Evolutionary conservation across 1,284 basidiomycete species (phyloP).

Genomic region (Gymnopus androsaceus): DNA sequence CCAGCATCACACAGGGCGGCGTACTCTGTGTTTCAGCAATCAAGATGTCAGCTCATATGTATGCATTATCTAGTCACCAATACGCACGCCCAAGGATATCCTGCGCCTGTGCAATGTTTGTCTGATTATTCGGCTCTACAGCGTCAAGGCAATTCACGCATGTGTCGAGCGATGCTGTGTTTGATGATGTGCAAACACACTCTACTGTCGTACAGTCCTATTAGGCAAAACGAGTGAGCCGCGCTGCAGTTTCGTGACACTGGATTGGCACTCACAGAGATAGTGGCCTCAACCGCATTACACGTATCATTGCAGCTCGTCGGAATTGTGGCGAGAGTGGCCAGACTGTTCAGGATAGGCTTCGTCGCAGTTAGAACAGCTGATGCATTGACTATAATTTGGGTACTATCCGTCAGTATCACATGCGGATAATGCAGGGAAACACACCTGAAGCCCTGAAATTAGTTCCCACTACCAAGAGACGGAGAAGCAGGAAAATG

Average conservation of each 20-base stretch:
- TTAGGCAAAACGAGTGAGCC: not conserved
- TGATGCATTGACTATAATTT: not conserved
- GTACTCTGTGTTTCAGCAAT: too few relatives aligned
- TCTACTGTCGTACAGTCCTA: slow-evolving; percentile 21
- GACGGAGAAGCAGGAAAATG: not conserved
- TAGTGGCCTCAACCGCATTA: slow-evolving; percentile 9
- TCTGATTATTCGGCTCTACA: slow-evolving; percentile 15
- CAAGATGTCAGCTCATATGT: too few relatives aligned
- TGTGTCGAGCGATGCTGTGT: slow-evolving; percentile 15
- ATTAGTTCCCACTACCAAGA: not conserved
- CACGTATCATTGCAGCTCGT: slow-evolving; percentile 10
- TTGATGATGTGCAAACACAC: slow-evolving; percentile 21
- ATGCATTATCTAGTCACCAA: not conserved
- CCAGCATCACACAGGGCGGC: slow-evolving; percentile 20
- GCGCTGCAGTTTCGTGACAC: not conserved
- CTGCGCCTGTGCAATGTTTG: slow-evolving; percentile 22
- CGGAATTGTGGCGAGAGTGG: slow-evolving; percentile 10
- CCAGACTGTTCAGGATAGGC: not conserved
- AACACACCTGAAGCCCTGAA: not conserved
- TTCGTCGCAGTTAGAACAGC: not conserved
- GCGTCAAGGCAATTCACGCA: slow-evolving; percentile 23
- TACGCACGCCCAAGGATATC: slow-evolving; percentile 22
- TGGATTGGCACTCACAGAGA: slow-evolving; percentile 4
- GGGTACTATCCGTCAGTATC: too few relatives aligned
- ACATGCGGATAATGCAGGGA: not conserved